phyloP scores from a whole-genome alignment of 495 filamentous ascomycete species.

The Hypomontagnella monticulosa region DNA sequence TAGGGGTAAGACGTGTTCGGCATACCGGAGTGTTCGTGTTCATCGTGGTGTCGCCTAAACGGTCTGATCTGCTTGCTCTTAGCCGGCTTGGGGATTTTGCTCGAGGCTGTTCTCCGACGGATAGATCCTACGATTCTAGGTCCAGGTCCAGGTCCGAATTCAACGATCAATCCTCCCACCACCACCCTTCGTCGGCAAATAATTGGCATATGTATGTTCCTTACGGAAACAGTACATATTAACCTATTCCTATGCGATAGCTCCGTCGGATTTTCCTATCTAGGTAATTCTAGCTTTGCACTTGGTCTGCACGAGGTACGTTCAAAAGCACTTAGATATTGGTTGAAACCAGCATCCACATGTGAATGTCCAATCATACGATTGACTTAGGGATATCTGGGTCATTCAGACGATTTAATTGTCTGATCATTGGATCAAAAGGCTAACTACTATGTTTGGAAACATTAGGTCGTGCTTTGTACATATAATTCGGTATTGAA shows the following conservation, averaged over 20 bases:
- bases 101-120: conserved; percentile 6
- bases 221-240: conserved; percentile 13
- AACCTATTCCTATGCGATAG: background rate
- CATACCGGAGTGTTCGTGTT: conserved; percentile 19
- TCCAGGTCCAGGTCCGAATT: background rate
- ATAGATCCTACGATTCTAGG: conserved; percentile 13
- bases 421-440: no score
- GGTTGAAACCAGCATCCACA: no score
- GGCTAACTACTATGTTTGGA: conserved; percentile 7
- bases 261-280: conserved; percentile 19
- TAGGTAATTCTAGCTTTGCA: conserved; percentile 29
- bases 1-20: conserved; percentile 34
- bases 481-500: conserved; percentile 19
- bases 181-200: background rate
- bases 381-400: no score
- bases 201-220: conserved; percentile 21
- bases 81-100: conserved; percentile 14
- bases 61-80: conserved; percentile 17
- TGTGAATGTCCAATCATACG: no score
- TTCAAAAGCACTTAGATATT: background rate
- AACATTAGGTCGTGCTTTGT: conserved; percentile 20
- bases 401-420: no score
- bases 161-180: conserved; percentile 10
- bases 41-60: conserved; percentile 10
- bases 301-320: conserved; percentile 22